Conservation (phyloP, 805 yeast species). For the Pichia ethanolica region DNA sequence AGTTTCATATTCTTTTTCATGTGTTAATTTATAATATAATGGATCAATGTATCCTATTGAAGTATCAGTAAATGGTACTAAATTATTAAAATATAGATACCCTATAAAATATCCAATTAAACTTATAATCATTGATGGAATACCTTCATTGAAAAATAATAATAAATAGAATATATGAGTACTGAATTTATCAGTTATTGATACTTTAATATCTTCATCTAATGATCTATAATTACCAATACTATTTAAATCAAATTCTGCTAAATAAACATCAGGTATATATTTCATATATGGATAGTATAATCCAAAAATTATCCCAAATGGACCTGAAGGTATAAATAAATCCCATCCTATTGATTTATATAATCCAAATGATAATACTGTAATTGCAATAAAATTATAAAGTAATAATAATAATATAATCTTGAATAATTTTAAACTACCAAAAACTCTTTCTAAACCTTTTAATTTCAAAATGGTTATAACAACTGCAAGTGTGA, state of each 20-base stretch:
- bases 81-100: constrained; percentile 33
- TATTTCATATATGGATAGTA: constrained; percentile 33
- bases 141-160: constrained; percentile 34
- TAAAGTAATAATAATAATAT: constrained; percentile 39
- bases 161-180: constrained; percentile 4
- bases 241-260: constrained; percentile 29
- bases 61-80: constrained; percentile 36
- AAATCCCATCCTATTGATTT: constrained; percentile 29
- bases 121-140: constrained; percentile 32
- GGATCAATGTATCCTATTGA: constrained; percentile 16
- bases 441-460: constrained; percentile 52
- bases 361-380: constrained; percentile 29
- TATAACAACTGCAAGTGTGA: constrained; percentile 36
- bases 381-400: constrained; percentile 33
- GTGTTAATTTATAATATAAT: constrained; percentile 13
- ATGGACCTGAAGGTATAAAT: constrained; percentile 39
- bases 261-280: constrained; percentile 35
- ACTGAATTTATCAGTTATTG: constrained; percentile 12
- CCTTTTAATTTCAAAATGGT: constrained; percentile 45
- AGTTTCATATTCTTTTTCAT: constrained; percentile 7
- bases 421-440: constrained; percentile 43
- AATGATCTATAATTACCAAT: constrained; percentile 18
- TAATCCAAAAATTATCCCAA: constrained; percentile 33
- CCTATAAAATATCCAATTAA: constrained; percentile 38
- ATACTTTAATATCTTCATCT: constrained; percentile 22